phyloP scores from a whole-genome alignment of 441 rosid species.

The Erysimum cheiri region DNA sequence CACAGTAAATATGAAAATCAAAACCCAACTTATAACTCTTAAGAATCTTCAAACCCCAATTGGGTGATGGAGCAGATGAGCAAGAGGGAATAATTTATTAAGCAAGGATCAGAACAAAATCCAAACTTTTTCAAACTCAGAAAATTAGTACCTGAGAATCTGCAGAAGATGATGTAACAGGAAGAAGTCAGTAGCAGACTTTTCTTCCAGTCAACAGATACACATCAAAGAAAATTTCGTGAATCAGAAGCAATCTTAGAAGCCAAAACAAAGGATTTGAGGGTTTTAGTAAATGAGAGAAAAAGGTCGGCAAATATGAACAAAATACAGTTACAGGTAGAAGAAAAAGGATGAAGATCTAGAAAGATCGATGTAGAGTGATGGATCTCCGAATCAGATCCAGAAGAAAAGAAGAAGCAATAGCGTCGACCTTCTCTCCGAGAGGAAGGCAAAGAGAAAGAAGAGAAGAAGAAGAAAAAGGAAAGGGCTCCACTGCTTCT shows the following conservation, averaged over 20 bases:
- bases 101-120: constrained; percentile 10
- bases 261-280: constrained; percentile 19
- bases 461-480: not conserved
- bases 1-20: not conserved
- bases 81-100: not conserved
- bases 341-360: constrained; percentile 14
- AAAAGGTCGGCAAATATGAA: not conserved
- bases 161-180: constrained; percentile 31
- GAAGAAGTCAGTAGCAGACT: constrained; percentile 27
- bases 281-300: constrained; percentile 29
- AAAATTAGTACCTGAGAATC: constrained; percentile 34
- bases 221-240: not conserved
- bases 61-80: constrained; percentile 14
- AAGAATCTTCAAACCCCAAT: constrained; percentile 18
- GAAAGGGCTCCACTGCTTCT: constrained; percentile 46
- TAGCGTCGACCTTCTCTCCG: constrained; percentile 29
- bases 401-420: constrained; percentile 19
- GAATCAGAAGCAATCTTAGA: constrained; percentile 18
- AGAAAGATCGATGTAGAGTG: constrained; percentile 12
- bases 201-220: constrained; percentile 28
- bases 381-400: constrained; percentile 37
- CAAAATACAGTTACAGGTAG: not conserved
- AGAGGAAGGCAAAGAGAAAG: constrained; percentile 20
- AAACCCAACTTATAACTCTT: not conserved
- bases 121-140: constrained; percentile 25